phyloP scores from a whole-genome alignment of 306 rosid genomes.

The Fragaria vesca region DNA sequence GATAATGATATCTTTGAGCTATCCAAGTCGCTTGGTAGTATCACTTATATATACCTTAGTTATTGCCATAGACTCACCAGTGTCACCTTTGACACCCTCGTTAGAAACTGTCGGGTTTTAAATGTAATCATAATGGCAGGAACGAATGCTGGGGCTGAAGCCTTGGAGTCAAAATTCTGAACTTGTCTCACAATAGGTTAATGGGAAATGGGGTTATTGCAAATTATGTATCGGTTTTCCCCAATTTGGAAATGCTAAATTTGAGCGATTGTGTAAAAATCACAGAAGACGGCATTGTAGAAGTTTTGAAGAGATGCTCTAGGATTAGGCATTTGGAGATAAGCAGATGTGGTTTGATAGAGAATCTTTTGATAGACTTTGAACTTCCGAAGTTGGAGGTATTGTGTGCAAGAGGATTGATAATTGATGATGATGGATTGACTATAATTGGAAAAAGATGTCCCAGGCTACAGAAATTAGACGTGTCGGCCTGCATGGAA shows the following conservation, averaged over 20 bases:
- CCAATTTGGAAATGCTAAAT: slow-evolving; percentile 50
- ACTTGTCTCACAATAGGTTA: slow-evolving; percentile 30
- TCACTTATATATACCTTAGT: slow-evolving; percentile 47
- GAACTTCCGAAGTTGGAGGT: slow-evolving; percentile 49
- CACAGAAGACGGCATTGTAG: slow-evolving; percentile 38
- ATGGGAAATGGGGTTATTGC: slow-evolving; percentile 26
- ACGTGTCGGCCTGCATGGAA: slow-evolving; percentile 39
- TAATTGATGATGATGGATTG: slow-evolving; percentile 51
- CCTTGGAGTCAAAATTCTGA: slow-evolving; percentile 38
- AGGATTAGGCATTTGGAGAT: slow-evolving; percentile 44
- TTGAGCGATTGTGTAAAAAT: slow-evolving; percentile 34
- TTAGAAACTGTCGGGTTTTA: slow-evolving; percentile 44
- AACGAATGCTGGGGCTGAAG: slow-evolving; percentile 24
- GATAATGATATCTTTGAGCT: slow-evolving; percentile 41
- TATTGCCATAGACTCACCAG: slow-evolving; percentile 35
- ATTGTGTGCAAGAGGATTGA: slow-evolving; percentile 35
- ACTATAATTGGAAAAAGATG: slow-evolving; percentile 51
- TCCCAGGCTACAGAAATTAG: slow-evolving; percentile 37
- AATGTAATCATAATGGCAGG: slow-evolving; percentile 45
- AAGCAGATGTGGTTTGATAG: slow-evolving; percentile 23
- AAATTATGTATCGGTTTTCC: slow-evolving; percentile 38
- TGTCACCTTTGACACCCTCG: slow-evolving; percentile 43
- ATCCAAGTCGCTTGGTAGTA: slow-evolving; percentile 35
- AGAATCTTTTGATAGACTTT: slow-evolving; percentile 33
- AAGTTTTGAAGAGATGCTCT: slow-evolving; percentile 45